Base-by-base conservation (phyloP, 2,329 filamentous ascomycete species). In the Elsinoe ampelina region DNA sequence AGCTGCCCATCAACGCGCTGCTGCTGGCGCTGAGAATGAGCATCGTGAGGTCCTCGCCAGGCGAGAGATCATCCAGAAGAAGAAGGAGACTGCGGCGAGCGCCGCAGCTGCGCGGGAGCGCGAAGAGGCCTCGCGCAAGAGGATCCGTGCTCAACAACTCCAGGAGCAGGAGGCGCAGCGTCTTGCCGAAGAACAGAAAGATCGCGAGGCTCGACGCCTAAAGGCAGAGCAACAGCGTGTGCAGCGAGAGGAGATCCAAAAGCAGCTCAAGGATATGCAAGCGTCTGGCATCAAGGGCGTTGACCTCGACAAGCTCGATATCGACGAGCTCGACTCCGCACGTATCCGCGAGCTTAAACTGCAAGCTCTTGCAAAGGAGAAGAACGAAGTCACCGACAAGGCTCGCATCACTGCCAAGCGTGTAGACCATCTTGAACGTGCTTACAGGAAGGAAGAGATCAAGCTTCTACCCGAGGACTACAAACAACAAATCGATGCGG, bases 261-360 rank as follows among this genome's bases (percentile, higher is more conserved):
- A 92, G 71, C 93, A 97, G 74, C 82, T 97, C 62, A 91, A 95
- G 67, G 92, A 97, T 68, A 84, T 98, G 68, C 95, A 96, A 79
- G 85, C 89, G 64, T 26, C 39, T 12, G 87, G 86, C 59, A 82
- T 86, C 63, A 95, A 95, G 77, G 81, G 78, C 57, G 85, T 96
- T 60, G 89, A 96, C 65, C 78, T 96, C 57, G 86, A 93, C 61
- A 88, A 88, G 62, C 81, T 96, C 58, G 91, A 97, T 72, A 88
- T 85, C 71, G 90, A 89, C 72, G 74, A 77, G 52, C 69, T 78
- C 10, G 75, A 77, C 65, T 74, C 73, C 32, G 67, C 68, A 52
- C 85, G 86, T 62, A 87, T 98, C 65, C 91, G 93, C 70, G 86
- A 88, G 64, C 86, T 98, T 76, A 97, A 97, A 79, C 82, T 98